Evolutionary conservation across 2,329 filamentous ascomycete genomes (phyloP).

Genomic region (Paracorniculantispora psalliotae): DNA sequence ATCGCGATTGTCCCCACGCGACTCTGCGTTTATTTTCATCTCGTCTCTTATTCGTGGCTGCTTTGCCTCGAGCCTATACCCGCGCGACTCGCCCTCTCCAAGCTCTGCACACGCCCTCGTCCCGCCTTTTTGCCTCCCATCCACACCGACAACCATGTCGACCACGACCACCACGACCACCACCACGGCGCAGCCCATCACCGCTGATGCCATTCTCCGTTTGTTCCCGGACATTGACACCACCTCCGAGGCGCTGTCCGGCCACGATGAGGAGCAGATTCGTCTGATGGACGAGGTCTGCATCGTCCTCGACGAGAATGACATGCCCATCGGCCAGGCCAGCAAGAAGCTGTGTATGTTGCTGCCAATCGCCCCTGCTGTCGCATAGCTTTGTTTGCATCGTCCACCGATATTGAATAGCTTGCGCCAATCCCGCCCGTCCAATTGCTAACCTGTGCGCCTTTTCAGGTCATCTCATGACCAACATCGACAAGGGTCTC

Average conservation of each 20-base stretch:
- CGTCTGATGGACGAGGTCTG: conserved; percentile 98
- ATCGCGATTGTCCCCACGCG: background rate
- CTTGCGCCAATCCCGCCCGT: background rate
- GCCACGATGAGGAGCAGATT: conserved; percentile 97
- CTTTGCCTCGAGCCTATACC: background rate
- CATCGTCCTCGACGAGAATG: conserved; percentile 91
- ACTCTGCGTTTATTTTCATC: background rate
- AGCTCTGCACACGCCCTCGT: background rate
- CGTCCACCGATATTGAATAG: background rate
- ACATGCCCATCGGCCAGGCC: conserved; percentile 87
- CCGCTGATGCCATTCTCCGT: conserved; percentile 77
- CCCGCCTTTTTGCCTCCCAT: background rate
- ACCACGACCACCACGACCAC: conserved; percentile 34
- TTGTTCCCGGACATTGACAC: conserved; percentile 82
- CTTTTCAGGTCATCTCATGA: conserved; percentile 84
- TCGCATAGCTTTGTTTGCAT: background rate
- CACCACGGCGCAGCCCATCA: conserved; percentile 59
- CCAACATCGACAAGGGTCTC: conserved; percentile 93
- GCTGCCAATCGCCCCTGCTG: background rate
- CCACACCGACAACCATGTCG: conserved; percentile 10
- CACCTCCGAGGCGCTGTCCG: conserved; percentile 69
- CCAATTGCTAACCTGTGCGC: background rate
- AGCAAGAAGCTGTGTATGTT: conserved; percentile 93
- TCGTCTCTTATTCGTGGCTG: background rate
- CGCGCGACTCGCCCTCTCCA: no score